Evolutionary conservation across 2,329 filamentous ascomycete species (phyloP).

Genomic region (Atkinsonella hypoxylon): DNA sequence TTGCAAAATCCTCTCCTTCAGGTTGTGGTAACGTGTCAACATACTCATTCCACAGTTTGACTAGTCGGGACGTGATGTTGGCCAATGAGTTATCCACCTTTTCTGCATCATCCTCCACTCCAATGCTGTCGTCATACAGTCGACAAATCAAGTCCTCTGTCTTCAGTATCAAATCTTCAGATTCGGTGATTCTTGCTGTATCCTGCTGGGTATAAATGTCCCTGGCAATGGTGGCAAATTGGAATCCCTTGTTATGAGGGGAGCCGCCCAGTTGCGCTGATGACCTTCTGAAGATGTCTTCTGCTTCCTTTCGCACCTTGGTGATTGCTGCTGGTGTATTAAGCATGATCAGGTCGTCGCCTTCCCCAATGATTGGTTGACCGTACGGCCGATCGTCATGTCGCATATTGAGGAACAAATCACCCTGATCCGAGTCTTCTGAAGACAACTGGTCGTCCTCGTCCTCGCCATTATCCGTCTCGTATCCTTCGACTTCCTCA

Average conservation of each 20-base stretch:
- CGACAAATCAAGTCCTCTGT: conserved; percentile 61
- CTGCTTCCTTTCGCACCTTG: conserved; percentile 41
- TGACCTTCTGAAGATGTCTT: conserved; percentile 43
- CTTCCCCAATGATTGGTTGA: conserved; percentile 29
- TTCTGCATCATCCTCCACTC: conserved; percentile 41
- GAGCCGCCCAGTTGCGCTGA: conserved; percentile 30
- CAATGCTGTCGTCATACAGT: conserved; percentile 52
- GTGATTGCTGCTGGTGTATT: conserved; percentile 42
- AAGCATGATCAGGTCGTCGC: conserved; percentile 42
- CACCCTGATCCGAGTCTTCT: conserved; percentile 29
- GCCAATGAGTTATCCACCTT: conserved; percentile 44
- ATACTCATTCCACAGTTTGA: conserved; percentile 44
- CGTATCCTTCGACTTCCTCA: conserved; percentile 24
- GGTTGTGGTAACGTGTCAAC: conserved; percentile 34
- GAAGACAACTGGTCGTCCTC: conserved; percentile 27
- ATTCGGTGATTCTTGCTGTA: conserved; percentile 52
- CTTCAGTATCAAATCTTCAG: conserved; percentile 57
- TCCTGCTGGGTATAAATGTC: conserved; percentile 48
- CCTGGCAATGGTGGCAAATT: conserved; percentile 60
- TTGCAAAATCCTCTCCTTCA: conserved; percentile 42
- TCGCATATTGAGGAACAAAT: conserved; percentile 39
- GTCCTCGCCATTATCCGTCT: conserved; percentile 26
- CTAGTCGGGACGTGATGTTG: conserved; percentile 38
- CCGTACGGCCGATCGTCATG: conserved; percentile 28
- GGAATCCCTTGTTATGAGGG: conserved; percentile 42